A percentile compares a stretch with the other conserved stretches of the same genome.
These are phyloP conservation scores for Gastroboletus turbinatus DNA, from an alignment of 1,284 basidiomycete genomes.

Conservation along the genomic window DNA sequence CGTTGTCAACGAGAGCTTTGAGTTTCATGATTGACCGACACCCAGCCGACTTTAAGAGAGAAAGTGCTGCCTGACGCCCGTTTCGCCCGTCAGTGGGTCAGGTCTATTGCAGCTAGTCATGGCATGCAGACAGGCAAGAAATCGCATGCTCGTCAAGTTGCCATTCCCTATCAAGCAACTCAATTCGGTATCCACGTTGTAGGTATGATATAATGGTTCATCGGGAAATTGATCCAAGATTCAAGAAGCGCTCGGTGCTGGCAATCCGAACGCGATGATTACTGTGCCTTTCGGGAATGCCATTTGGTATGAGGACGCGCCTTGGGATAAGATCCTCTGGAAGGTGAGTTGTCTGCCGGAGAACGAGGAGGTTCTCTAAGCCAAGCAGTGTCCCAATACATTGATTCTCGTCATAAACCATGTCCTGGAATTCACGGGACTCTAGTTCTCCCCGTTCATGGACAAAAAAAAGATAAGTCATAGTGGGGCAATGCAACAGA, in stretches of 20 bases:
- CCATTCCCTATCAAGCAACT: conserved; percentile 36
- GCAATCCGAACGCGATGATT: neutral
- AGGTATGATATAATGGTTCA: conserved; percentile 24
- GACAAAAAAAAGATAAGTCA: conserved; percentile 26
- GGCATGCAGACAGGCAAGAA: conserved; percentile 43
- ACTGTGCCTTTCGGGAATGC: neutral
- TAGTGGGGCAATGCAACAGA: conserved; percentile 42
- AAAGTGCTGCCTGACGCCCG: conserved; percentile 45
- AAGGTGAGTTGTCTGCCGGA: conserved; percentile 21
- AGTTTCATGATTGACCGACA: conserved; percentile 40
- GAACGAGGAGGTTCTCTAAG: conserved; percentile 39
- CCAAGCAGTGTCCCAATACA: conserved; percentile 20
- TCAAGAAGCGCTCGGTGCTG: no score
- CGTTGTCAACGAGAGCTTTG: neutral
- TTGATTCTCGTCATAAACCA: conserved; percentile 17
- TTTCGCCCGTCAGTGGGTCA: conserved; percentile 44
- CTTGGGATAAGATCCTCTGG: conserved; percentile 12
- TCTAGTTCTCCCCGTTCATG: conserved; percentile 3
- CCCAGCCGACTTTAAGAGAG: conserved; percentile 35
- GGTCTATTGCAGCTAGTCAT: conserved; percentile 37
- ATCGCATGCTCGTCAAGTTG: conserved; percentile 34
- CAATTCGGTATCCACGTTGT: conserved; percentile 40
- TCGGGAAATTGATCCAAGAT: no score
- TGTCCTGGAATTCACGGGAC: no score
- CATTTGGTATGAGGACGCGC: conserved; percentile 40